phyloP scores from a whole-genome alignment of 768 basidiomycete genomes.

The Leccinum sublutescens region DNA sequence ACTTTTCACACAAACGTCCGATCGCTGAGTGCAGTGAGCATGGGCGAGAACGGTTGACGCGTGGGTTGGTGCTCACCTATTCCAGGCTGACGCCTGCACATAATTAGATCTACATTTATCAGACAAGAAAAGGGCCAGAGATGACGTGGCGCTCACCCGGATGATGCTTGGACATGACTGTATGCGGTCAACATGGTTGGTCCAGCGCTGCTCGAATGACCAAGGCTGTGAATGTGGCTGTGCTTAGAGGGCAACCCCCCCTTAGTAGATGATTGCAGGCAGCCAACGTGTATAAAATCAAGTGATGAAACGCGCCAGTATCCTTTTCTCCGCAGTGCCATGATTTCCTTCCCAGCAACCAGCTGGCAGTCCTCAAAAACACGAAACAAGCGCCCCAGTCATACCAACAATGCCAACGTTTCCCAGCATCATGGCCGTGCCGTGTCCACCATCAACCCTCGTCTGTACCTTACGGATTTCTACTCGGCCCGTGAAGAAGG shows the following conservation, averaged over 20 bases:
- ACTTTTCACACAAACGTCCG: conserved; percentile 97
- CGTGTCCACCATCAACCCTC: conserved; percentile 38
- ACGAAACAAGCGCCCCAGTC: conserved; percentile 14
- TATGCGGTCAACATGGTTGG: conserved; percentile 9
- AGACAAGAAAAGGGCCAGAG: not conserved
- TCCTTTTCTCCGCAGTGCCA: conserved; percentile 4
- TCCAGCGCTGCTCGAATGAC: not conserved
- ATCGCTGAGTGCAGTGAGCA: conserved; percentile 59
- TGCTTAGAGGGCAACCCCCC: not conserved
- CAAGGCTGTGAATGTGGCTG: conserved; percentile 21
- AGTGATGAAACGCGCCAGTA: conserved; percentile 7
- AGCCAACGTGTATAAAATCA: conserved; percentile 3
- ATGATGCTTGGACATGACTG: conserved; percentile 84
- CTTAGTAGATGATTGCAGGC: not conserved
- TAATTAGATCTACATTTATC: conserved; percentile 78
- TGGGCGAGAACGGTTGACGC: not conserved
- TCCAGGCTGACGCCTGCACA: conserved; percentile 97
- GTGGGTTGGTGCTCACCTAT: conserved; percentile 60
- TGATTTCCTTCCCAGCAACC: conserved; percentile 33
- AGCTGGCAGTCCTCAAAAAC: conserved; percentile 31
- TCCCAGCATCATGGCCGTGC: conserved; percentile 15
- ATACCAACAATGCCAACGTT: not conserved
- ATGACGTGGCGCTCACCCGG: conserved; percentile 50
- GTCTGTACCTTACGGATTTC: conserved; percentile 65
- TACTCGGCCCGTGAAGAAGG: conserved; percentile 50